Base-by-base conservation (phyloP, 495 filamentous ascomycete species). In the Podospora fimiseda region DNA sequence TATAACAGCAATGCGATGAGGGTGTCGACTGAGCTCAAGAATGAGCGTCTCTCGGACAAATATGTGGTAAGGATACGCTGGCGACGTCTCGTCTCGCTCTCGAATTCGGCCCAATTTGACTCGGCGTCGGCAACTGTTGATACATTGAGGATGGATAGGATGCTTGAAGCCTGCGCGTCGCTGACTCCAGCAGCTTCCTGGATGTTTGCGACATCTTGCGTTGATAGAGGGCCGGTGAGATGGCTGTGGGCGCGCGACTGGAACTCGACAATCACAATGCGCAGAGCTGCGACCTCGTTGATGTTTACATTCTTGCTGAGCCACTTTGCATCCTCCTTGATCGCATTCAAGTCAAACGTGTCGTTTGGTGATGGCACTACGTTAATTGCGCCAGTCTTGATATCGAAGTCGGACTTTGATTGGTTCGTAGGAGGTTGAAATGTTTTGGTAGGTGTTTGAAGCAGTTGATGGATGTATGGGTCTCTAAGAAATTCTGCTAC, bases 341-440 rank as follows among this genome's bases (percentile, higher is more conserved):
- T 83, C 67, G 89, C 77, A 20, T 85, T 81, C 43, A 96, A 76
- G 60, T 91, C 77, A 66, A 86, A 89, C 22, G 78, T 77, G 14
- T 80, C 77, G 57, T 83, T 81, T 19, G 81, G 70, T 8, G 80
- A 79, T 4, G 88, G 85, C 20, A 87, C 79, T 41, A 90, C 83
- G 65, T 95, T 85, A 48, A 96, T 94, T n/a, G 91, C 84, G 15
- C 92, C 86, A 1, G 90, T 96, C 68, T 84, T 91, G 38, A 85
- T 89, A 50, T 92, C 87, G 64, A 95, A 95, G 20, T 81, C 82
- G 41, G 75, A 65, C 65, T 86, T 92, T 4, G 80, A 76, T 60
- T 82, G 53, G 73, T 57, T 42, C 75, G 80, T 55, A 66, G 83
- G 67, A 2, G 75, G 58, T 44, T 77, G 69, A 66, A 88, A 92